Base-by-base conservation (phyloP, 352 stramenopile genomes). In the Pythium phragmiticola region DNA sequence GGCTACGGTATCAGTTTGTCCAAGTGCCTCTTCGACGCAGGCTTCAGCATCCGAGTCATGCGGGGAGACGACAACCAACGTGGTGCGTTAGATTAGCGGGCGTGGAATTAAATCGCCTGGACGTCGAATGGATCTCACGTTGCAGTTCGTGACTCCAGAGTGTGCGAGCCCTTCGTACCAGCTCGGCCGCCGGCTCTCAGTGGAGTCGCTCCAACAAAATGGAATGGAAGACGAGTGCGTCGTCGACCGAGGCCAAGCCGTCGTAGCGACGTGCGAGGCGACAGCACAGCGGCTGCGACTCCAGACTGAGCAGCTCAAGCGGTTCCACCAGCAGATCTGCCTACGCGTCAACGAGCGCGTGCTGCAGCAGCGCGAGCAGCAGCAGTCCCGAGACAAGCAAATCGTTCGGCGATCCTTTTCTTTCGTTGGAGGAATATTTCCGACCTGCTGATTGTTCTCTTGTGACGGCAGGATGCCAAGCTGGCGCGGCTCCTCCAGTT, bases 251-350 rank as follows among this genome's bases (percentile, higher is more conserved):
- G 16, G 26, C 14, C 39, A 42, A 3, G 50, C 17, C 14, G 51
- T 63, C n/a, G 49, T 16, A 4, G 52, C 56, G 19, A 51, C 57
- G 14, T 55, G 46, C 13, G 67, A 59, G 19, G 67, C 37, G 16
- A 68, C 57, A 0, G 60, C 74, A 63, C 46, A 55, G 28, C 78
- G 78, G 1, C 39, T 80, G 23, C 68, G 46, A 19, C n/a, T 51
- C 4, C 75, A 82, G 47, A 73, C 75, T 14, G 70, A 74, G 46
- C 59, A 86, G 41, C 59, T 90, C 45, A 77, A 74, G 30, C 69
- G 72, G 23, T 90, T 90, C 53, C 80, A 85, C 47, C 74, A 78
- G 14, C 78, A 87, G 53, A 82, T 85, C 23, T 90, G 82, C 61
- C 48, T 71, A 26, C 76, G 79, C 6, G 80, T 90, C 33, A 81